Evolutionary conservation across 2,329 filamentous ascomycete species (phyloP), one percentile per base, ranked within the genome.

Genomic region (Alternaria sp.): DNA sequence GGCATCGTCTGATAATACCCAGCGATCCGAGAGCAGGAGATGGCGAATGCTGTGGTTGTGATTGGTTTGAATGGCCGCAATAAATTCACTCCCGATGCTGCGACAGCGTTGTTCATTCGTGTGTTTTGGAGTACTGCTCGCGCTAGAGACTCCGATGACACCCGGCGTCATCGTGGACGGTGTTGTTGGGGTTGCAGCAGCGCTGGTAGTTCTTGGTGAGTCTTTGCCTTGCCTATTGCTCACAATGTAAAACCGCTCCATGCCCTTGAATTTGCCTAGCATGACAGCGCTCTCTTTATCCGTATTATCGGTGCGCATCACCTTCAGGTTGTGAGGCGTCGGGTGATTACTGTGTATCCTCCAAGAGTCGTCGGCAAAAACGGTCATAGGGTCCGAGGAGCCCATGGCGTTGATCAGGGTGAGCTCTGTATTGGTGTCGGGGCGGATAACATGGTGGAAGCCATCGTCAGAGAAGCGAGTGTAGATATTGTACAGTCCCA

Each of bases 341-440:
- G 58, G 57, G 5, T 68, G 66, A 6, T 63, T 63, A 45, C 57
- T 59, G 28, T 65, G 73, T 44, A 74, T 70, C 13, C 82, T 79
- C 87, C 87, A 89, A 2, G 83, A 85, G 32, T 84, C 81, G 67
- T 89, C 87, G 12, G 88, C 77, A 72, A 89, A 90, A 3, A 86
- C 79, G 0, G 82, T 83, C 60, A 80, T 81, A 55, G 81, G 77
- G 9, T 79, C 73, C n/a, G 81, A 79, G 4, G 80, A 80, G 10
- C 83, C 83, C 65, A 85, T 82, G n/a, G 80, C 83, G 68, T 85
- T 87, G 36, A 90, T 79, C 26, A 86, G 77, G 1, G 84, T 85
- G n/a, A 88, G 63, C 47, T 87, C 83, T 61, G 84, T 79, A 12
- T 86, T 70, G 0, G 61, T 69, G 0, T 70, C 59, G 0, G 75